phyloP scores from a whole-genome alignment of 345 rosid genomes.

The Euphorbia lathyris region DNA sequence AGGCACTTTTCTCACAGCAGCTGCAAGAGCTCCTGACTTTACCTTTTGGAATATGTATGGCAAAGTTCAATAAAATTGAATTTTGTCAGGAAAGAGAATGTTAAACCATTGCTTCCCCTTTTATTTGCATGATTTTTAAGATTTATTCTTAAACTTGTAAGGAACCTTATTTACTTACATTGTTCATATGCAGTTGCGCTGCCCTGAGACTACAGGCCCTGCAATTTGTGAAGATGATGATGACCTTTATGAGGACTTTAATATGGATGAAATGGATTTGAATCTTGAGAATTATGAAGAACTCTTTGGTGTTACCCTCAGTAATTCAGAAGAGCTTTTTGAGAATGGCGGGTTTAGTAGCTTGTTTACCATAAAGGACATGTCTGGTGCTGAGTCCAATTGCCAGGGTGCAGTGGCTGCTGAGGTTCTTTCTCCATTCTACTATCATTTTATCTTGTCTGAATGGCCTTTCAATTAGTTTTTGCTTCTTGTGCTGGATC shows the following conservation, averaged over 20 bases:
- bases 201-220: slow-evolving; percentile 40
- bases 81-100: not conserved
- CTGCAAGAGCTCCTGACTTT: not conserved
- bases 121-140: not conserved
- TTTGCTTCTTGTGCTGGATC: not conserved
- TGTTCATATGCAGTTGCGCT: slow-evolving; percentile 40
- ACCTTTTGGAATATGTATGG: not conserved
- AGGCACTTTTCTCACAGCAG: not conserved
- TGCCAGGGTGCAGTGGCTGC: slow-evolving; percentile 57
- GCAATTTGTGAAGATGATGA: slow-evolving; percentile 47
- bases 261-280: slow-evolving; percentile 82
- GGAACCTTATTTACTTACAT: slow-evolving; percentile 10
- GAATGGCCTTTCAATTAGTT: slow-evolving; percentile 2
- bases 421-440: slow-evolving; percentile 46
- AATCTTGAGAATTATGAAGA: slow-evolving; percentile 90
- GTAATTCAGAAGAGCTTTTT: slow-evolving; percentile 69
- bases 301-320: slow-evolving; percentile 80
- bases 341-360: slow-evolving; percentile 85
- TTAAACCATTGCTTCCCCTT: not conserved
- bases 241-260: slow-evolving; percentile 54
- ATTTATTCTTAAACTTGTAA: slow-evolving; percentile 3
- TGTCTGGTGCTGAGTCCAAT: slow-evolving; percentile 52
- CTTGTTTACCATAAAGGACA: slow-evolving; percentile 61
- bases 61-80: not conserved
- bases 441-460: slow-evolving; percentile 8